phyloP scores from a whole-genome alignment of 2,329 filamentous ascomycete species.

The Zalaria obscura region DNA sequence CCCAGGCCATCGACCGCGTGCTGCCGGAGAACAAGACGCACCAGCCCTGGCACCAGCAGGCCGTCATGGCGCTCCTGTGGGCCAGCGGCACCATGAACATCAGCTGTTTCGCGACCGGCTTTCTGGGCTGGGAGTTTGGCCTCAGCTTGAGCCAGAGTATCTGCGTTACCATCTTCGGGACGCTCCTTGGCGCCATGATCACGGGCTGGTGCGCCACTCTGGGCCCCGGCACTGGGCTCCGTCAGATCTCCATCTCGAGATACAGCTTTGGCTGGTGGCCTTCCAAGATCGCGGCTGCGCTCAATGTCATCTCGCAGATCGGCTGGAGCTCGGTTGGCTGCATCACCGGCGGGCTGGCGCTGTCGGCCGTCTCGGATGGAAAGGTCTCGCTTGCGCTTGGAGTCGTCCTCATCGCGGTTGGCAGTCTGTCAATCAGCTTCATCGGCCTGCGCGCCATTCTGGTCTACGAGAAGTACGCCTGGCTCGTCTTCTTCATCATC shows the following conservation, averaged over 20 bases:
- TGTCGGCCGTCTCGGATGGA: constrained; percentile 27
- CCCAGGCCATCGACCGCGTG: constrained; percentile 32
- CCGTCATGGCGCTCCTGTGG: constrained; percentile 21
- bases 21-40: constrained; percentile 29
- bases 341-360: constrained; percentile 27
- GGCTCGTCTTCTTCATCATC: constrained; percentile 33
- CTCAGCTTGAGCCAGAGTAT: constrained; percentile 28
- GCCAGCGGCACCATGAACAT: constrained; percentile 21
- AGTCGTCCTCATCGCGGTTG: constrained; percentile 27
- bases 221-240: constrained; percentile 21
- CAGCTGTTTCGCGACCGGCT: constrained; percentile 22
- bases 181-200: constrained; percentile 16
- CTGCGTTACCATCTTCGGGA: constrained; percentile 16
- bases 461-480: constrained; percentile 35
- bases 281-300: constrained; percentile 31
- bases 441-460: constrained; percentile 30
- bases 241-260: constrained; percentile 29
- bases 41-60: constrained; percentile 22
- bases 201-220: constrained; percentile 20
- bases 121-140: constrained; percentile 35
- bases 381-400: constrained; percentile 28
- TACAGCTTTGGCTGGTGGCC: constrained; percentile 39
- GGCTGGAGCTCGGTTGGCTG: constrained; percentile 28
- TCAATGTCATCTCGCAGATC: constrained; percentile 33
- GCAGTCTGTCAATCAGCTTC: constrained; percentile 23